A percentile compares a stretch with the other conserved stretches of the same genome.
Conservation (phyloP, 352 stramenopile species). For the Pythium folliculosum region DNA sequence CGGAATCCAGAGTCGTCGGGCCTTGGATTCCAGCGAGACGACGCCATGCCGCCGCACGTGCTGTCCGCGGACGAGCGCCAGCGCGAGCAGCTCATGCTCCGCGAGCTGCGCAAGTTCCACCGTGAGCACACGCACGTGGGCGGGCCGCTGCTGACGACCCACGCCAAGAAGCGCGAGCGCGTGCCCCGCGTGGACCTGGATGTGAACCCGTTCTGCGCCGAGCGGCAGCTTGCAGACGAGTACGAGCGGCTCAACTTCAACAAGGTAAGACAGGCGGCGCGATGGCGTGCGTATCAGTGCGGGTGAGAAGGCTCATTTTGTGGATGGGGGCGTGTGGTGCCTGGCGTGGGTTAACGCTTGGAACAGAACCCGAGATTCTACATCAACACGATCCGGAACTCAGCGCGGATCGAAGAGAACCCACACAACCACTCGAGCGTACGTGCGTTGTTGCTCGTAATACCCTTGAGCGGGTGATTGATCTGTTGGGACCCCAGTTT, state of each 20-base stretch:
- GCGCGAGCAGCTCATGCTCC: conserved; percentile 70
- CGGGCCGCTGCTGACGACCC: conserved; percentile 43
- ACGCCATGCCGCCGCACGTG: conserved; percentile 11
- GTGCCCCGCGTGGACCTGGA: conserved; percentile 59
- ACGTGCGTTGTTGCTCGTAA: conserved; percentile 6
- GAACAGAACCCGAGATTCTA: conserved; percentile 76
- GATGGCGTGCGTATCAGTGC: background rate
- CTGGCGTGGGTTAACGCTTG: background rate
- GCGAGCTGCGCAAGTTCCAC: conserved; percentile 73
- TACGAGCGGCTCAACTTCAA: conserved; percentile 78
- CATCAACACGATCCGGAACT: conserved; percentile 49
- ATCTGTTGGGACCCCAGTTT: conserved; percentile 35
- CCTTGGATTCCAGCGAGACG: too few relatives aligned
- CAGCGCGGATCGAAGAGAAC: conserved; percentile 49
- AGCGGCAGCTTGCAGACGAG: conserved; percentile 75
- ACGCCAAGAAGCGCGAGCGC: conserved; percentile 68
- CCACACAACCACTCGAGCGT: conserved; percentile 79
- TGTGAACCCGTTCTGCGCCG: conserved; percentile 70
- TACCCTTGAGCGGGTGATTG: background rate
- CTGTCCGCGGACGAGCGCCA: conserved; percentile 26
- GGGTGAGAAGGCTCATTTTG: background rate
- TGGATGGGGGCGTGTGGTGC: background rate
- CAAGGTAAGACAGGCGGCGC: conserved; percentile 46
- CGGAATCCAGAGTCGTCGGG: too few relatives aligned
- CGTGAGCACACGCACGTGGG: conserved; percentile 38